These are phyloP conservation scores for Lathyrus tuberosus DNA, from an alignment of 306 rosid genomes.

Conservation along the genomic window DNA sequence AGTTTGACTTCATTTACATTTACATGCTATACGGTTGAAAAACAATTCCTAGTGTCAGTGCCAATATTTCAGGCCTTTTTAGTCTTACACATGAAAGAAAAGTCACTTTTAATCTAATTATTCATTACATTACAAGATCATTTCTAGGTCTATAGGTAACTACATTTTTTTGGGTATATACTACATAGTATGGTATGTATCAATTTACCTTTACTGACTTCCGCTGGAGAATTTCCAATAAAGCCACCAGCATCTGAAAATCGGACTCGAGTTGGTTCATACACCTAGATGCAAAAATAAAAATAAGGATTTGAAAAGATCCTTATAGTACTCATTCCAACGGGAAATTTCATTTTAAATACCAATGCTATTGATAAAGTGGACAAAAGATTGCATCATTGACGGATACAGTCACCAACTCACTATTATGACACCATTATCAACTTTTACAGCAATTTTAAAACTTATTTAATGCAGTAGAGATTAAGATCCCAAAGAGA, in stretches of 20 bases:
- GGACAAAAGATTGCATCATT: slow-evolving; percentile 11
- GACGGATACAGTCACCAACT: slow-evolving; percentile 22
- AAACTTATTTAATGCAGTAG: slow-evolving; percentile 25
- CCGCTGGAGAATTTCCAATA: slow-evolving; percentile 82
- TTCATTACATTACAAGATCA: slow-evolving; percentile 17
- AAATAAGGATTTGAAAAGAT: slow-evolving; percentile 23
- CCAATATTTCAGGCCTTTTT: slow-evolving; percentile 5
- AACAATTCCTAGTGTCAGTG: slow-evolving; percentile 30
- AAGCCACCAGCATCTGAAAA: slow-evolving; percentile 81
- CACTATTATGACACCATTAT: slow-evolving; percentile 24
- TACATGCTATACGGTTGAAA: slow-evolving; percentile 21
- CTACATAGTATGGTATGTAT: slow-evolving; percentile 5
- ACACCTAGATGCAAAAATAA: slow-evolving; percentile 58
- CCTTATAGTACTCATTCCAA: slow-evolving; percentile 24
- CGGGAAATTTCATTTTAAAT: neutral
- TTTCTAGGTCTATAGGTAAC: slow-evolving; percentile 4
- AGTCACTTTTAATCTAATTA: slow-evolving; percentile 19
- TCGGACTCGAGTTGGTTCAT: slow-evolving; percentile 72
- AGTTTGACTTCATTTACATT: slow-evolving; percentile 16
- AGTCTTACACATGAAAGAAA: slow-evolving; percentile 14
- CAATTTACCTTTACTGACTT: slow-evolving; percentile 79
- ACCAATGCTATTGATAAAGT: slow-evolving; percentile 1
- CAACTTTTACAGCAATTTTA: slow-evolving; percentile 8
- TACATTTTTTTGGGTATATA: slow-evolving; percentile 1
- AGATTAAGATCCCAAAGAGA: slow-evolving; percentile 36